Base-by-base conservation (phyloP, 306 rosid genomes). In the Citrullus amarus region DNA sequence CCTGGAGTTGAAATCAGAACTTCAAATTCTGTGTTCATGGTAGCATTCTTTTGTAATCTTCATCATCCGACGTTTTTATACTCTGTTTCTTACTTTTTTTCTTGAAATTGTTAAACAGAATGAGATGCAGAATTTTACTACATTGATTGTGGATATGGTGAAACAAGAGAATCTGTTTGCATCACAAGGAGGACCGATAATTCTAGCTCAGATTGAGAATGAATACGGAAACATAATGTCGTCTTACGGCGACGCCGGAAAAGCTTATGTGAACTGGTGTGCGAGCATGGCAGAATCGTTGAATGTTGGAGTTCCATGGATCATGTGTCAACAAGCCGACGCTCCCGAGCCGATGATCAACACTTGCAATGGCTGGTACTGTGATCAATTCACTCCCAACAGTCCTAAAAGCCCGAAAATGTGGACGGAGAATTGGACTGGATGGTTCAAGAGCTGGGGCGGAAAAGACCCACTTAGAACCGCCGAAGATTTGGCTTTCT, bases 381-480 rank as follows among this genome's bases (percentile, higher is more conserved):
- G 93, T 44, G 82, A 89, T 30, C 34, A 71, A 38, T 89, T 87
- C 65, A 62, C 48, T 12, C 89, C 93, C 41, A 89, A 81, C 15
- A 85, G 75, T 70, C 88, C 86, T 0, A 84, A 82, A 46, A 87
- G 84, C 18, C 93, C 93, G 20, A 89, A 87, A 48, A 87, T 89
- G 88, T 89, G 90, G 93, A 89, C 90, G 12, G 90, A 89, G 34
- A 89, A 87, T 22, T 89, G 92, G 92, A 84, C 86, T 0, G 90
- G 93, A 56, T 87, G 93, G 93, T 89, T 86, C 34, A 87, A 87
- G 81, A 89, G 78, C 38, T 89, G 93, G 93, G 90, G 93, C 36
- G 83, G 77, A 8, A 54, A 6, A 75, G 87, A 89, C 71, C 93
- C 93, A 11, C 89, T 80, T 0, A 81, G 91, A 77, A 89, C 93